These are phyloP conservation scores for Mycena pura DNA, from an alignment of 768 basidiomycete genomes.

Conservation along the genomic window DNA sequence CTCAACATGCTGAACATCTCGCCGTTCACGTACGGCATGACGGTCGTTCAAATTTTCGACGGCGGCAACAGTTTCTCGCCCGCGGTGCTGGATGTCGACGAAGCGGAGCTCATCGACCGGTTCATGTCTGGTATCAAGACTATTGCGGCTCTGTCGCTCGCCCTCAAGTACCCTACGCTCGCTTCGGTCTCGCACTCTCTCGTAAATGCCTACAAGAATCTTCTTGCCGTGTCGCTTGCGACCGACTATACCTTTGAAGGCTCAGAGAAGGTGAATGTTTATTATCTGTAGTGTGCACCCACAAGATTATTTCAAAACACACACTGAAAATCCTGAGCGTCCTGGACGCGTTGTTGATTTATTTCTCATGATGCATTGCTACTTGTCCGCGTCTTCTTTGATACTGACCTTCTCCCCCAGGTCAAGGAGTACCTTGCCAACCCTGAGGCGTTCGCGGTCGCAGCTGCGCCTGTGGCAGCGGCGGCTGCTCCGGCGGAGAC, in stretches of 20 bases:
- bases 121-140: conserved; percentile 95
- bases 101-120: conserved; percentile 87
- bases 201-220: conserved; percentile 99
- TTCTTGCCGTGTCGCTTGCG: conserved; percentile 84
- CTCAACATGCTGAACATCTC: conserved; percentile 99
- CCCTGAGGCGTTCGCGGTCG: conserved; percentile 95
- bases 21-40: conserved; percentile 99
- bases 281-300: conserved; percentile 24
- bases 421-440: conserved; percentile 97
- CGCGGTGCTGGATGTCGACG: conserved; percentile 90
- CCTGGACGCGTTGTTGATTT: conserved; percentile 47
- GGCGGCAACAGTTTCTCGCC: conserved; percentile 92
- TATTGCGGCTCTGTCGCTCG: conserved; percentile 94
- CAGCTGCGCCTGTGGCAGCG: conserved; percentile 63
- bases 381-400: conserved; percentile 4
- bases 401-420: conserved; percentile 47
- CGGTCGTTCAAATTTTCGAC: conserved; percentile 95
- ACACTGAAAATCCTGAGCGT: conserved; percentile 92
- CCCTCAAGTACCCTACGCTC: conserved; percentile 94
- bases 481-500: conserved; percentile 64
- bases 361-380: conserved; percentile 38
- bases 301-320: conserved; percentile 45
- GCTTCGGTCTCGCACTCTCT: conserved; percentile 94
- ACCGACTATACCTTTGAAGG: conserved; percentile 97
- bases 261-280: conserved; percentile 79